Conservation (phyloP, 257 asterid genomes). For the Datura wrightii region DNA sequence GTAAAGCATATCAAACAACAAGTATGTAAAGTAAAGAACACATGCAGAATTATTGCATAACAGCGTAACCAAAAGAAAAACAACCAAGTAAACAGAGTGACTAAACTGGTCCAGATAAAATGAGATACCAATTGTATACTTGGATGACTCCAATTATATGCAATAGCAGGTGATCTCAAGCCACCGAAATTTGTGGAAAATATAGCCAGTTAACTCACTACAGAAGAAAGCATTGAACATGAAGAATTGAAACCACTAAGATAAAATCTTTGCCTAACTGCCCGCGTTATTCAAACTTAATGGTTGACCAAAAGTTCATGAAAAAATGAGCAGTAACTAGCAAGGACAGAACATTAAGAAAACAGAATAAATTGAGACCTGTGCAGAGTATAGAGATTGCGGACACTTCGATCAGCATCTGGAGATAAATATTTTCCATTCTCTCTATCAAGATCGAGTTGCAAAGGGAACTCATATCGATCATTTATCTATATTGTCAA, state of each 20-base stretch:
- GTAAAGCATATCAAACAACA: too few relatives aligned
- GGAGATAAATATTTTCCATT: slow-evolving; percentile 83
- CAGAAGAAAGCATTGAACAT: neutral
- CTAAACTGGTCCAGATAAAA: neutral
- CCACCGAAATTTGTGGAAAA: slow-evolving; percentile 9
- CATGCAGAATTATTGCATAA: neutral
- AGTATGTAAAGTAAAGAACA: neutral
- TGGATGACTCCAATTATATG: slow-evolving; percentile 3
- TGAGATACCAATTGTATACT: neutral
- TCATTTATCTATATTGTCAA: slow-evolving; percentile 76
- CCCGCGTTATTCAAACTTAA: neutral
- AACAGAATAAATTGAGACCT: slow-evolving; percentile 55
- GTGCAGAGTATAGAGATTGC: slow-evolving; percentile 86
- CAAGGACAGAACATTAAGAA: slow-evolving; percentile 33
- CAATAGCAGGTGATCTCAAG: slow-evolving; percentile 14
- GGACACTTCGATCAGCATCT: slow-evolving; percentile 78
- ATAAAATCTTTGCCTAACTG: neutral
- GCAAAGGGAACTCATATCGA: slow-evolving; percentile 89
- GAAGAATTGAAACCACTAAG: neutral
- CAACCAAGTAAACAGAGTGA: neutral
- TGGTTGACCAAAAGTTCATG: neutral
- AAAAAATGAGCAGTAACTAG: slow-evolving; percentile 17
- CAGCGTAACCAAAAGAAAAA: neutral
- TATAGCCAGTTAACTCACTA: neutral
- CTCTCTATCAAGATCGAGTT: slow-evolving; percentile 92